Evolutionary conservation across 768 basidiomycete species (phyloP), one percentile per base, ranked within the genome.

Genomic region (Lentinula boryana): DNA sequence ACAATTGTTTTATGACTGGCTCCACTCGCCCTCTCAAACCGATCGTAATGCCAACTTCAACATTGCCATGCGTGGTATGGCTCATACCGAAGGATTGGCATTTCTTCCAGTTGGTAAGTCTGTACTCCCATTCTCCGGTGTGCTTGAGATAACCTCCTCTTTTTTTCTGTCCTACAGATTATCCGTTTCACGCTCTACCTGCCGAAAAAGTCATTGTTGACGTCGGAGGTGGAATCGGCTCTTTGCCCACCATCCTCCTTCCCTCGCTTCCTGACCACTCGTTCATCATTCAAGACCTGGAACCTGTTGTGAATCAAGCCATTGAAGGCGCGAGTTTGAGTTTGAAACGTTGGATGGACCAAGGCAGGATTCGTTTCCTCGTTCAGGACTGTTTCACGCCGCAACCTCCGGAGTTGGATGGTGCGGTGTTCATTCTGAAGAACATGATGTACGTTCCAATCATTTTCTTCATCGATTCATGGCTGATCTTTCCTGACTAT

Each of bases 11-110:
- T 62, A 62, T 32, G 38, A 62, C 27, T 62, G 61, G 61, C 41
- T 62, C 32, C 61, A 62, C 43, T 62, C 61, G 12, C 61, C 61
- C 5, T 31, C 55, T 27, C 55, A 56, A 16, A 4, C 13, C 8
- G 61, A 57, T 21, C 49, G 61, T n/a, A 51, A 51, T 4, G 36
- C 51, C n/a, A 62, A 62, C 51, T 62, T 62, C 38, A 62, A 62
- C 48, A 12, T 57, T 41, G 61, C 61, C 10, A 62, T 62, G 61
- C 38, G 44, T 12, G 61, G 61, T 10, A 62, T 62, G 61, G 38
- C 61, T 35, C 33, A 52, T 43, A 62, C 61, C 32, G 61, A 62
- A 36, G 61, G 61, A 18, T 23, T 62, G 23, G 48, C 56, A 12
- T 62, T 62, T 21, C 61, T 62, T 23, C 56, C 61, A 1, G 46